These are phyloP conservation scores for Epichloe sylvatica DNA, from an alignment of 2,329 filamentous ascomycete species.

Conservation along the genomic window DNA sequence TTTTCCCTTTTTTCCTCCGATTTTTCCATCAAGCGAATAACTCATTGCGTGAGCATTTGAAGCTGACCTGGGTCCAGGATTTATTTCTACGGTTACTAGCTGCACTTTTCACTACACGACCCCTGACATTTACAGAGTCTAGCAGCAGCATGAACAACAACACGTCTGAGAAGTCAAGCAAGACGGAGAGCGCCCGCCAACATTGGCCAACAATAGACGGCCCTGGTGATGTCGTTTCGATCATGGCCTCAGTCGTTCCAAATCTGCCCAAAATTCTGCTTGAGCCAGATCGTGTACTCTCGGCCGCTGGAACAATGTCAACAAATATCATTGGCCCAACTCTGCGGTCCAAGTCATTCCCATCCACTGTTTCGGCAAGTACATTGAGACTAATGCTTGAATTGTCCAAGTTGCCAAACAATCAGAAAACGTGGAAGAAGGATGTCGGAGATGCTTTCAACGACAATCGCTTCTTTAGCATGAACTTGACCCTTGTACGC, in stretches of 20 bases:
- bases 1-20: too few relatives aligned
- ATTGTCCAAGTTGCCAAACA: constrained; percentile 61
- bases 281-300: constrained; percentile 69
- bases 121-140: constrained; percentile 54
- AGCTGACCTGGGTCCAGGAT: constrained; percentile 42
- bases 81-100: constrained; percentile 76
- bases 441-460: constrained; percentile 88
- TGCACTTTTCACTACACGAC: constrained; percentile 85
- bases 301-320: constrained; percentile 67
- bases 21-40: too few relatives aligned
- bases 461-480: constrained; percentile 72
- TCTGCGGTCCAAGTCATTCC: constrained; percentile 74
- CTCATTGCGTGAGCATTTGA: too few relatives aligned
- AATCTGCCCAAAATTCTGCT: constrained; percentile 71
- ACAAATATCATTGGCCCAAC: constrained; percentile 69
- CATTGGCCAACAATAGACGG: constrained; percentile 18
- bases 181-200: constrained; percentile 20
- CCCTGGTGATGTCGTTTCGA: constrained; percentile 63
- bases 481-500: constrained; percentile 49
- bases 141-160: constrained; percentile 21
- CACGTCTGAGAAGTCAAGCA: constrained; percentile 24
- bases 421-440: constrained; percentile 84
- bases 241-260: constrained; percentile 65
- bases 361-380: constrained; percentile 62
- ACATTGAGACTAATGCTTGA: constrained; percentile 63